These are phyloP conservation scores for Cryphonectria radicalis DNA, from an alignment of 2,329 filamentous ascomycete genomes.

Conservation along the genomic window DNA sequence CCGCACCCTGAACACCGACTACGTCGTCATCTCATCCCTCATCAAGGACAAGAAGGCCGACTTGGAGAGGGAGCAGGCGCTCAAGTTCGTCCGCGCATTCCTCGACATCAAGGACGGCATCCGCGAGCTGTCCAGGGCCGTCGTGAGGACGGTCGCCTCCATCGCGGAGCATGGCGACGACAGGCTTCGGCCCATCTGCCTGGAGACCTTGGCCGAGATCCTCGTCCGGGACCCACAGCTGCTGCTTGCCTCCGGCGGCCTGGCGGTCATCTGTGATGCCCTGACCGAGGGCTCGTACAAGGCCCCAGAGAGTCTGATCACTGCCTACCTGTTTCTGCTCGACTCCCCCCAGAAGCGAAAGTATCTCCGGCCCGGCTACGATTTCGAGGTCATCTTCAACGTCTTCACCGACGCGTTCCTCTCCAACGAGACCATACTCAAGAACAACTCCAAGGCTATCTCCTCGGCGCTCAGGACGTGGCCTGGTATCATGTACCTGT, in stretches of 20 bases:
- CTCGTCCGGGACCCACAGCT: constrained; percentile 83
- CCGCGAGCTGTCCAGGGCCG: constrained; percentile 80
- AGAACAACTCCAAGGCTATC: constrained; percentile 91
- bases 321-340: constrained; percentile 86
- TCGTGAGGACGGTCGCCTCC: constrained; percentile 87
- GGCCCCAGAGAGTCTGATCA: constrained; percentile 85
- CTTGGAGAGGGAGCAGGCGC: constrained; percentile 92
- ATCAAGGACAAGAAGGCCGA: constrained; percentile 97
- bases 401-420: constrained; percentile 84
- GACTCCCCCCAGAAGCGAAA: constrained; percentile 81
- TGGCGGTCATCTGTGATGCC: constrained; percentile 87
- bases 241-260: constrained; percentile 80
- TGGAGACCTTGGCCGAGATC: constrained; percentile 91
- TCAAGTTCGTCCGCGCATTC: constrained; percentile 95
- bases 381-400: constrained; percentile 87
- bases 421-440: constrained; percentile 66
- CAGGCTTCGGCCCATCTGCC: constrained; percentile 84
- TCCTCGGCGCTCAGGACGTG: constrained; percentile 89
- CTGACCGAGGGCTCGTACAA: constrained; percentile 90
- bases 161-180: constrained; percentile 88
- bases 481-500: constrained; percentile 87
- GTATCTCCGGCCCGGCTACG: constrained; percentile 85
- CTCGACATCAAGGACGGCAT: constrained; percentile 94
- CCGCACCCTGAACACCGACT: constrained; percentile 85
- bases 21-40: constrained; percentile 86